Base-by-base conservation (phyloP, 768 basidiomycete species). In the Neoboletus brunneissimus region DNA sequence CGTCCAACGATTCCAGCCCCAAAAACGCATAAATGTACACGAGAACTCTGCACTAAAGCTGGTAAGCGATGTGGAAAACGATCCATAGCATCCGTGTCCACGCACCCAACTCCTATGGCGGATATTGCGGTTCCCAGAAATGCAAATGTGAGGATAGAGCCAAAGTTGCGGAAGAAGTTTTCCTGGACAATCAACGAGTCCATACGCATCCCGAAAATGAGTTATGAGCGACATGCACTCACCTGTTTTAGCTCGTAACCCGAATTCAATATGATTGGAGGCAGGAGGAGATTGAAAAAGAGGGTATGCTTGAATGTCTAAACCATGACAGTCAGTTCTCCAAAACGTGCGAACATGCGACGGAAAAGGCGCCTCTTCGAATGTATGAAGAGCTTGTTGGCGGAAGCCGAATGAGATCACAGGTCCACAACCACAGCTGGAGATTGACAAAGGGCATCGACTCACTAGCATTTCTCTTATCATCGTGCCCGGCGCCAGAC, bases 81-180 rank as follows among this genome's bases (percentile, higher is more conserved):
- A 29, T 18, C 22, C 43, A 31, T 32, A 43, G 32, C 29, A 29
- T 29, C 51, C 48, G 48, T 45, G 55, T 22, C 44, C 20, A 56
- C 61, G 81, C 90, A 96, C 95, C 96, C 96, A 44, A 98, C 86
- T 15, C 94, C 97, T 43, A 98, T 85, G 31, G 97, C 93, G 1
- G 94, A 94, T 64, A 98, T 94, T 67, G 96, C 95, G 0, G 97
- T 99, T 18, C 97, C 97, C 11, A 91, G 72, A 66, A 98, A 98
- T 0, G 95, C 95, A 65, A 95, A 95, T 0, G 84, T 89, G 43
- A 97, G 79, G 62, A 99, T 99, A 27, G 94, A 95, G 11, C 93
- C 95, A 67, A 98, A 98, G 71, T 98, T 98, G 37, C 94, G 86
- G 72, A 99, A 99, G 75, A 99, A 99, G 78, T 95, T 95, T 75